Base-by-base conservation (phyloP, 345 rosid species). In the Rubroshorea leprosula region DNA sequence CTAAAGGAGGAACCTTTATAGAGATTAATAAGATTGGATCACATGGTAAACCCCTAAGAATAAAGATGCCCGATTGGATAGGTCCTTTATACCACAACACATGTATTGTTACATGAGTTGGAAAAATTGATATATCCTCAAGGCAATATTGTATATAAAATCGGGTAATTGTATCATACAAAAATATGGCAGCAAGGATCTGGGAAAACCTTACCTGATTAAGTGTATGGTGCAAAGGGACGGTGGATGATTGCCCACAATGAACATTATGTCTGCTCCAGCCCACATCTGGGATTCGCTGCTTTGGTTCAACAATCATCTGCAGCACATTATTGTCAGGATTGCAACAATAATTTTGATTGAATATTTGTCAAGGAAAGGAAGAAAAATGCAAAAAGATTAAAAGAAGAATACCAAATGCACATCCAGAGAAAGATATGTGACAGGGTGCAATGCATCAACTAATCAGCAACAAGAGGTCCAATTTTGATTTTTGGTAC, bases 301-400 rank as follows among this genome's bases (percentile, higher is more conserved):
- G 91, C 25, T 93, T 96, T 0, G 99, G 99, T 68, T 93, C 97
- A 55, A 89, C 94, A 63, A 93, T 93, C 99, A 92, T 92, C 98
- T 92, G 80, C 58, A 69, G 25, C 38, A 52, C 5, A 29, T 50
- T 23, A 65, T 68, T 60, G 29, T n/a, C 51, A 29, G 31, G 49
- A 68, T 39, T 62, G 55, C 48, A 48, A 62, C 43, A 0, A n/a
- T 52, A 18, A 29, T 20, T 43, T 43, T 45, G 19, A 14, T 35
- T 15, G 26, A n/a, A 5, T n/a, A n/a, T n/a, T n/a, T n/a, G n/a
- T n/a, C n/a, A 35, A 16, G 12, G 1, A 22, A 39, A 35, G 6
- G 49, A 51, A 68, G 25, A 21, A 0, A 58, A 13, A 54, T 17
- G 63, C 47, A 64, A 60, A 70, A 49, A 3, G 45, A 60, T n/a